Evolutionary conservation across 805 yeast species (phyloP).

Genomic region (Cyberlindnera samutprakarnensis): DNA sequence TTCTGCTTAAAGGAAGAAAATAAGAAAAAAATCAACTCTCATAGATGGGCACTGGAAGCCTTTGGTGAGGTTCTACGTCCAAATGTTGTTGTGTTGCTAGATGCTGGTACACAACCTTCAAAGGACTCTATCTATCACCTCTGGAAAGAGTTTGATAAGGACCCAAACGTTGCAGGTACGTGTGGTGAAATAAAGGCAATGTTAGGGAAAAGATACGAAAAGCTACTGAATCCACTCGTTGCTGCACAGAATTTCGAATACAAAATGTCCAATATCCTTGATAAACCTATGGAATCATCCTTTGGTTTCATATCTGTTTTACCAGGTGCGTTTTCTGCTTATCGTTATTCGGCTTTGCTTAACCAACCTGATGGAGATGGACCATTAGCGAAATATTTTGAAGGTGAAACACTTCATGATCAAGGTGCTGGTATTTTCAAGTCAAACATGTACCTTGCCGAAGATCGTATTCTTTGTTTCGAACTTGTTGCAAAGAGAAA

Average conservation of each 20-base stretch:
- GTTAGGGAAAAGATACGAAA: slow-evolving; percentile 52
- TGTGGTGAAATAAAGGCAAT: slow-evolving; percentile 95
- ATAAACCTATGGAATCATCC: slow-evolving; percentile 91
- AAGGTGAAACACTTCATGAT: slow-evolving; percentile 77
- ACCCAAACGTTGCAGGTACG: slow-evolving; percentile 88
- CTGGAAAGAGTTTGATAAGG: slow-evolving; percentile 77
- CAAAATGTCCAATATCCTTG: slow-evolving; percentile 89
- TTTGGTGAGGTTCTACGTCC: slow-evolving; percentile 81
- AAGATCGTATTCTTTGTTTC: slow-evolving; percentile 91
- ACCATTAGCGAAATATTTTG: slow-evolving; percentile 84
- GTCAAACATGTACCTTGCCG: slow-evolving; percentile 95
- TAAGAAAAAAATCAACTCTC: slow-evolving; percentile 87
- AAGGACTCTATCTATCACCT: slow-evolving; percentile 77
- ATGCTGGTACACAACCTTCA: slow-evolving; percentile 92
- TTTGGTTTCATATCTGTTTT: slow-evolving; percentile 92
- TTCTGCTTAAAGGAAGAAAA: slow-evolving; percentile 89
- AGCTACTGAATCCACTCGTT: slow-evolving; percentile 74
- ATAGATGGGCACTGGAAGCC: slow-evolving; percentile 94
- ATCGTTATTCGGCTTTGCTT: slow-evolving; percentile 72
- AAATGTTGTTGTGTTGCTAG: slow-evolving; percentile 72
- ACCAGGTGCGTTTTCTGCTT: slow-evolving; percentile 97
- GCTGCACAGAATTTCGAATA: slow-evolving; percentile 98
- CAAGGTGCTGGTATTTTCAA: slow-evolving; percentile 76
- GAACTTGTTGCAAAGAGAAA: slow-evolving; percentile 83
- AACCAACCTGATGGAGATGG: slow-evolving; percentile 65